Percentiles rank a stretch among this genome's conserved stretches.
Evolutionary conservation across 495 filamentous ascomycete species (phyloP).

Genomic region (Darksidea phi): DNA sequence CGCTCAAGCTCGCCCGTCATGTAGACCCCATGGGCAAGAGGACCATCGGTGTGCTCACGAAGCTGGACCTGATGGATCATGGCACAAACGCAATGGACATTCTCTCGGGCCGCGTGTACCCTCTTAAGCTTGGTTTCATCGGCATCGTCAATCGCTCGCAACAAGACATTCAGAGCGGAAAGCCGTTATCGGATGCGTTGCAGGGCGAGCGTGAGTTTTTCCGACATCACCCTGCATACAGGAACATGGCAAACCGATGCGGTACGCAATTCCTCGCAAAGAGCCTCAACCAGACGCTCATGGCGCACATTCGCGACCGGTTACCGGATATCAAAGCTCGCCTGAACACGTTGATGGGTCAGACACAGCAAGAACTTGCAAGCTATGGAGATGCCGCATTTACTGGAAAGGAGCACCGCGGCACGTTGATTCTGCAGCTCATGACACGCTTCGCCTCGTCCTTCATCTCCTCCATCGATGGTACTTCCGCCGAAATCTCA

Average conservation of each 20-base stretch:
- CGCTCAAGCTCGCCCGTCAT: slow-evolving; percentile 92
- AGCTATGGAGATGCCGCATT: slow-evolving; percentile 99
- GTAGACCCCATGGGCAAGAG: slow-evolving; percentile 92
- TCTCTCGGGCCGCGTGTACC: slow-evolving; percentile 92
- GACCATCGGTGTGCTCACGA: slow-evolving; percentile 96
- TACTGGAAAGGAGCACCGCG: slow-evolving; percentile 93
- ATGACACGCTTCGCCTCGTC: slow-evolving; percentile 98
- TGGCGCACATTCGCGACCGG: slow-evolving; percentile 93
- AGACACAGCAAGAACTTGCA: slow-evolving; percentile 97
- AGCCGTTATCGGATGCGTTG: slow-evolving; percentile 83
- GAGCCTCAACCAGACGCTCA: slow-evolving; percentile 89
- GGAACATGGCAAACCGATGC: slow-evolving; percentile 91
- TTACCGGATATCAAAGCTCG: slow-evolving; percentile 97
- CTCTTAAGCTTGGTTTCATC: slow-evolving; percentile 95
- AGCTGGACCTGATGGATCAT: slow-evolving; percentile 98
- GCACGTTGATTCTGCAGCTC: slow-evolving; percentile 88
- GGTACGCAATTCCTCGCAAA: slow-evolving; percentile 95
- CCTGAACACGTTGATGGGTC: slow-evolving; percentile 96
- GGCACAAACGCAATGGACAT: slow-evolving; percentile 98
- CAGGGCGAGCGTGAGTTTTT: slow-evolving; percentile 94
- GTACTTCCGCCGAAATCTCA: slow-evolving; percentile 96
- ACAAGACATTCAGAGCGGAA: slow-evolving; percentile 96
- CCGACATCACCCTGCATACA: slow-evolving; percentile 92
- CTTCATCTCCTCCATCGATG: slow-evolving; percentile 98
- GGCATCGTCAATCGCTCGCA: slow-evolving; percentile 97